These are phyloP conservation scores for Ophiocordyceps robertsii DNA, from an alignment of 2,329 filamentous ascomycete genomes.

Conservation along the genomic window DNA sequence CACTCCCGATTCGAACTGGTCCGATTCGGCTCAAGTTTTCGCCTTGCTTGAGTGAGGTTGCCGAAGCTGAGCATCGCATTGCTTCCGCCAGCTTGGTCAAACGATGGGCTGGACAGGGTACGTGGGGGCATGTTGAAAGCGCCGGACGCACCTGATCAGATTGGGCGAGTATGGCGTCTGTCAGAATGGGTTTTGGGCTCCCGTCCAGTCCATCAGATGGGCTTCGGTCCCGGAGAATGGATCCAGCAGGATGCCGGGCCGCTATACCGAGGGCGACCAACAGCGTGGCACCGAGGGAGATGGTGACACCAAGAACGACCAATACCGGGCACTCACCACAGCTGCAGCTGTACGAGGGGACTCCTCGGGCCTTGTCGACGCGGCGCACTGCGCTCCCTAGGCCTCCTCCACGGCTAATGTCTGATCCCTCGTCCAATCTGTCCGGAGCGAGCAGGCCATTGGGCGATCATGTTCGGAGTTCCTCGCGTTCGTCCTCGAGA, in stretches of 20 bases:
- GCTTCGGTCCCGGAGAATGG: conserved; percentile 14
- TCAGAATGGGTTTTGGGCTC: conserved; percentile 24
- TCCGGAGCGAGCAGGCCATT: background rate
- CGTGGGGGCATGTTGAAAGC: conserved; percentile 2
- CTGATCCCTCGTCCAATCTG: conserved; percentile 28
- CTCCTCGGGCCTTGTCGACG: conserved; percentile 9
- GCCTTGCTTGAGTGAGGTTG: background rate
- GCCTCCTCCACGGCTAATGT: conserved; percentile 7
- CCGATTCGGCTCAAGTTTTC: too few species aligned
- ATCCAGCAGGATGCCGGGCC: conserved; percentile 8
- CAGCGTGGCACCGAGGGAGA: conserved; percentile 5
- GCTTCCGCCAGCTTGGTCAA: background rate
- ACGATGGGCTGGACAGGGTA: background rate
- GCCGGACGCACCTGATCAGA: background rate
- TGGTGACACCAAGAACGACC: conserved; percentile 6
- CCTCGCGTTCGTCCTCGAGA: background rate
- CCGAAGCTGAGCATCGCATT: background rate
- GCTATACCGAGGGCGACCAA: conserved; percentile 11
- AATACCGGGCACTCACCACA: conserved; percentile 6
- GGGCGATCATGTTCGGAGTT: background rate
- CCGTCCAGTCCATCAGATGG: conserved; percentile 25
- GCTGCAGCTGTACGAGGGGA: conserved; percentile 8
- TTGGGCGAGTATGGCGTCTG: conserved; percentile 28
- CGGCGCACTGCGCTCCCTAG: conserved; percentile 13
- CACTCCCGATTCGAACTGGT: too few species aligned